A percentile compares a stretch with the other conserved stretches of the same genome.
These are phyloP conservation scores for Acanthamoeba sp. DNA, from an alignment of 208 protist genomes.

Conservation along the genomic window DNA sequence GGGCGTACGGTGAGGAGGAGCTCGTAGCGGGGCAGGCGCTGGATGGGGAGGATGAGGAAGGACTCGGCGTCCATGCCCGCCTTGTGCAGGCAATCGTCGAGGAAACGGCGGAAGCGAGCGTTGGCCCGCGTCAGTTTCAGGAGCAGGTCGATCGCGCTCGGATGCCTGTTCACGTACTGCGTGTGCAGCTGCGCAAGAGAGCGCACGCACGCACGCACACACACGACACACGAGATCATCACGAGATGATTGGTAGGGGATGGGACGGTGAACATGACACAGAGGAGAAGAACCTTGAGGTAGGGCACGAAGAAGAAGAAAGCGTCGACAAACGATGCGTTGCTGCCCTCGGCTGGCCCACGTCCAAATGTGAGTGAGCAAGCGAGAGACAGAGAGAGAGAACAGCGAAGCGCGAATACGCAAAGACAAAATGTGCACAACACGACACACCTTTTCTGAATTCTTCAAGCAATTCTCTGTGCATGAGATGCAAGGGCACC, in stretches of 20 bases:
- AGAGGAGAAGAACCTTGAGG: background rate
- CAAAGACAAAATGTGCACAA: background rate
- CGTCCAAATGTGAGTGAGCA: background rate
- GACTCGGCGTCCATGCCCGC: conserved; percentile 34
- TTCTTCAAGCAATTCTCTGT: conserved; percentile 1
- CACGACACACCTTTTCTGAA: background rate
- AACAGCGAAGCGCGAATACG: background rate
- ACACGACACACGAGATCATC: no score
- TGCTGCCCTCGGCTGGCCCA: background rate
- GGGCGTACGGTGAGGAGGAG: background rate
- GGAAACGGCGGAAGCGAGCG: conserved; percentile 14
- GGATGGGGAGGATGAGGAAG: conserved; percentile 51
- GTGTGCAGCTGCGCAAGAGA: background rate
- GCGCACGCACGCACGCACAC: background rate
- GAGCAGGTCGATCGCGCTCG: conserved; percentile 38
- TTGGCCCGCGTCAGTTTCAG: background rate
- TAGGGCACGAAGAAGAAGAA: conserved; percentile 56
- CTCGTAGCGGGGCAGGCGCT: conserved; percentile 46
- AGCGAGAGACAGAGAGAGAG: background rate
- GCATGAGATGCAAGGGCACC: conserved; percentile 9
- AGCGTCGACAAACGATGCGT: background rate
- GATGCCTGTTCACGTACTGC: conserved; percentile 25
- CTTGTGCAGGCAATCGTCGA: background rate
- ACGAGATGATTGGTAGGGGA: background rate
- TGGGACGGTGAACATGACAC: background rate